A percentile compares a stretch with the other conserved stretches of the same genome.
phyloP scores from a whole-genome alignment of 306 rosid species.

The Castanea crenata region DNA sequence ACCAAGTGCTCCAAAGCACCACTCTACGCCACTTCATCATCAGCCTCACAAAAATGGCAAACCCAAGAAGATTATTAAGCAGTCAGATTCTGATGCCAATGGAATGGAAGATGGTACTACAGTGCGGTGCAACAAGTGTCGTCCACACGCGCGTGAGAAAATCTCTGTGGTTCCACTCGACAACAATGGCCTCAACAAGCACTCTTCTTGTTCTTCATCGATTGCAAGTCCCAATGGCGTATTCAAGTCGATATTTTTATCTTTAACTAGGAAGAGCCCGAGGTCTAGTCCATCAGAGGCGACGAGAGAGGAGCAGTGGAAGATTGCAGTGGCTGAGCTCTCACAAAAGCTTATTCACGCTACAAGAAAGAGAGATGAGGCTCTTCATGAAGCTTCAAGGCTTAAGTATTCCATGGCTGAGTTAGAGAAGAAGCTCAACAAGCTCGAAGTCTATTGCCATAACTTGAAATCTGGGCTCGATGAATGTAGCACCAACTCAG shows the following conservation, averaged over 20 bases:
- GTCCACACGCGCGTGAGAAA: conserved; percentile 82
- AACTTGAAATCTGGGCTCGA: conserved; percentile 72
- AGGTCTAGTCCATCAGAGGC: conserved; percentile 24
- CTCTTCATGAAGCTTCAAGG: conserved; percentile 72
- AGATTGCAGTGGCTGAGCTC: conserved; percentile 70
- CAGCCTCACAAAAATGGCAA: conserved; percentile 20
- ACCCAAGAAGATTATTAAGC: conserved; percentile 32
- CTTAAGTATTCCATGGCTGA: conserved; percentile 75
- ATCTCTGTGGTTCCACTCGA: conserved; percentile 78
- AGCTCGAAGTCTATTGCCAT: conserved; percentile 79
- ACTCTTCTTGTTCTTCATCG: conserved; percentile 34
- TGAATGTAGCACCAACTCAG: conserved; percentile 51
- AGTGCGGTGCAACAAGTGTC: conserved; percentile 80
- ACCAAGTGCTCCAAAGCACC: conserved; percentile 41
- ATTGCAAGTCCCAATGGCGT: conserved; percentile 71
- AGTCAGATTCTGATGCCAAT: conserved; percentile 38
- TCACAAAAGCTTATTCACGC: conserved; percentile 81
- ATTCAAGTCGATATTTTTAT: conserved; percentile 66
- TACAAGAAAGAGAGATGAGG: conserved; percentile 75
- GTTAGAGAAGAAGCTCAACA: conserved; percentile 88
- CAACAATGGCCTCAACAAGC: conserved; percentile 29
- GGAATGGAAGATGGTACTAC: conserved; percentile 40
- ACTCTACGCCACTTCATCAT: conserved; percentile 50
- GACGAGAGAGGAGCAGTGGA: conserved; percentile 86
- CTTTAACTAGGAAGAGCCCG: conserved; percentile 73